Evolutionary conservation across 1,284 basidiomycete species (phyloP).

Genomic region (Melampsora americana): DNA sequence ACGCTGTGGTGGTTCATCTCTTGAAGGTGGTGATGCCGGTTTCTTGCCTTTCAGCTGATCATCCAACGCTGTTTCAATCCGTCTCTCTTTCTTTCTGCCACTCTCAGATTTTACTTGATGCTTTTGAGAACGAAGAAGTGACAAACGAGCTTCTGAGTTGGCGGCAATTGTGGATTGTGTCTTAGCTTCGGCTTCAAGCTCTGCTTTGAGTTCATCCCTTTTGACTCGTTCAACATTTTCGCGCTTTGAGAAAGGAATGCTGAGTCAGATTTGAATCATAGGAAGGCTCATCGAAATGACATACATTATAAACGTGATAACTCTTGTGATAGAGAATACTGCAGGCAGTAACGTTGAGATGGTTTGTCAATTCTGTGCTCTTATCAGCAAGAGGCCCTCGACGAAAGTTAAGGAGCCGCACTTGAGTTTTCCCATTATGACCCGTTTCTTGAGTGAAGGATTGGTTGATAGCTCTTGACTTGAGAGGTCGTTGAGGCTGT

Average conservation of each 20-base stretch:
- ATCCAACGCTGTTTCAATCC: constrained; percentile 25
- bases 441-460: background rate
- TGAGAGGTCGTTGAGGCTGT: too few relatives aligned
- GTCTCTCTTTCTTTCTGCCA: constrained; percentile 22
- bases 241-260: background rate
- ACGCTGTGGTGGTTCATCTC: background rate
- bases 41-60: constrained; percentile 41
- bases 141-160: constrained; percentile 39
- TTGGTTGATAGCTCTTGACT: too few relatives aligned
- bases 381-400: background rate
- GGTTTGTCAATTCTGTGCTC: background rate
- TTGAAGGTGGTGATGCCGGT: background rate
- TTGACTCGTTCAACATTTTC: constrained; percentile 41
- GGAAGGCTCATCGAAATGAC: background rate
- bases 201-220: constrained; percentile 34
- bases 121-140: constrained; percentile 26
- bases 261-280: background rate
- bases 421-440: constrained; percentile 12
- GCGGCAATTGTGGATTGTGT: constrained; percentile 39
- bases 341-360: background rate
- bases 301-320: constrained; percentile 39
- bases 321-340: constrained; percentile 42
- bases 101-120: constrained; percentile 29
- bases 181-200: constrained; percentile 38
- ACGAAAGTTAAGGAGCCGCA: background rate